phyloP scores from a whole-genome alignment of 2,329 filamentous ascomycete genomes.

The Sporothrix protearum region DNA sequence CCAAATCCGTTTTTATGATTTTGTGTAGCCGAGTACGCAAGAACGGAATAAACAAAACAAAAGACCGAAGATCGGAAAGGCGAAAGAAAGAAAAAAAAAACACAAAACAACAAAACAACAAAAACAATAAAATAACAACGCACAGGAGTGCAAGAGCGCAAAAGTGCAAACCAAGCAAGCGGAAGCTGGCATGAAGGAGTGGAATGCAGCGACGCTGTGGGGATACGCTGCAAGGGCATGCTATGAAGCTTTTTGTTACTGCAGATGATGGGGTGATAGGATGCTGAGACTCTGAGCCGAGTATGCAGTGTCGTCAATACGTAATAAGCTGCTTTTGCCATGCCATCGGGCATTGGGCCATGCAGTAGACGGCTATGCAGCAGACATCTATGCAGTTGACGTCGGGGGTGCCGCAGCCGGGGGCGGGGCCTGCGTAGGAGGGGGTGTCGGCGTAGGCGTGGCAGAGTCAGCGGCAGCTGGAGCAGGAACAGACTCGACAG shows the following conservation, averaged over 20 bases:
- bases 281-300: neutral
- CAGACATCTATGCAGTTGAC: neutral
- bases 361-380: too few species aligned
- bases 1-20: constrained; percentile 9
- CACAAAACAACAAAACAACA: neutral
- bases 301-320: neutral
- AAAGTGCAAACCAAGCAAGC: neutral
- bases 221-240: too few species aligned
- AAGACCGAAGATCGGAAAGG: neutral
- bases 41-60: neutral
- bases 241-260: too few species aligned
- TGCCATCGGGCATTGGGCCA: neutral
- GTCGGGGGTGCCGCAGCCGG: neutral
- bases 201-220: too few species aligned
- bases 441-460: neutral
- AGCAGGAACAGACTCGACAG: neutral
- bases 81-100: neutral
- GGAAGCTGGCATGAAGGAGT: too few species aligned
- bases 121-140: neutral
- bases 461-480: neutral
- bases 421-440: neutral
- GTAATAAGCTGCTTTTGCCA: neutral
- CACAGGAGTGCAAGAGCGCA: neutral
- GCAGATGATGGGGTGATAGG: neutral
- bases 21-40: neutral